Evolutionary conservation across 306 rosid species (phyloP), one percentile per base, ranked within the genome.

Genomic region (Gynostemma pentaphyllum): DNA sequence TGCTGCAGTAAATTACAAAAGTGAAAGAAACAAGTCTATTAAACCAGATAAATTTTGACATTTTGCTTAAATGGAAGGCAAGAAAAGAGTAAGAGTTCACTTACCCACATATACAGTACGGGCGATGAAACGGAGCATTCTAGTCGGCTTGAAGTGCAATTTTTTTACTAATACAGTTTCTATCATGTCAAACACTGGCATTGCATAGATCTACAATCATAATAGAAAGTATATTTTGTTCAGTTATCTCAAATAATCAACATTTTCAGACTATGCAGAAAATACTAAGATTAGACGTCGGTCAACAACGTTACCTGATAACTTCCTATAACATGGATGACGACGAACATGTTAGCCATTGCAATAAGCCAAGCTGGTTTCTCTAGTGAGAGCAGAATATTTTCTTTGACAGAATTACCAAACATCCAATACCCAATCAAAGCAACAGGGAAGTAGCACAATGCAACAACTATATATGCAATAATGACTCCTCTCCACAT

Each of bases 381-480:
- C 47, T 84, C 4, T 3, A 88, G 62, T 2, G 98, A 61, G 46
- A 86, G 21, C 54, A 92, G 95, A 51, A 92, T 88, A 68, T 92
- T 77, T 51, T 70, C 78, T 0, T 69, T 23, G 14, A 92, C 83
- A 0, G 1, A 0, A 61, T 92, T 92, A 4, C 98, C 98, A 74
- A 80, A 92, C 12, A 84, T 50, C 76, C 80, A 88, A 45, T 62
- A 92, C 22, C 98, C 96, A 37, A 92, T 45, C 18, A 92, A 15
- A 69, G 96, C 90, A 68, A 88, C 98, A 5, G 98, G 98, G 73
- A 92, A 88, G 76, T 92, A 92, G 61, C 98, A 92, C 60, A 92
- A 19, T 30, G 98, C 98, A 23, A 88, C 95, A 47, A 86, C 23
- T 42, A 92, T 86, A 24, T 88, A 92, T n/a, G 98, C 98, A 24